Percentiles rank a stretch among this genome's conserved stretches.
phyloP scores from a whole-genome alignment of 2,329 filamentous ascomycete species.

The Neofusicoccum laricinum region DNA sequence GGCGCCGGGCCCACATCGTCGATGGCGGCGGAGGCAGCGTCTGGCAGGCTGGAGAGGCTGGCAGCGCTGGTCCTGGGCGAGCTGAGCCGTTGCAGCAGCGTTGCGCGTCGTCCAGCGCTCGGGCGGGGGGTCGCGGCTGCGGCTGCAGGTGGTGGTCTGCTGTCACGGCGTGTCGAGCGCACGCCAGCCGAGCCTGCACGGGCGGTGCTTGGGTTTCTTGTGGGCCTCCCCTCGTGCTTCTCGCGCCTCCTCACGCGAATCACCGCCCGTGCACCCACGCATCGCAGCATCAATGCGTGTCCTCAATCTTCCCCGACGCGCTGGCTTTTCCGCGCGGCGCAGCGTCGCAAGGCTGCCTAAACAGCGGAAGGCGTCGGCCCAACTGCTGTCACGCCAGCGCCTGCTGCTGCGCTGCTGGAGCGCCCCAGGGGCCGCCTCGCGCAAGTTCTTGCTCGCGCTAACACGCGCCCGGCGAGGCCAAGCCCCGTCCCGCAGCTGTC shows the following conservation, averaged over 20 bases:
- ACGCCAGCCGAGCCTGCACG: neutral
- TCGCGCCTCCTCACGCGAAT: neutral
- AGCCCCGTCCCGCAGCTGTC: neutral
- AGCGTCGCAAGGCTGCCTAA: neutral
- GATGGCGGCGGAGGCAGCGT: neutral
- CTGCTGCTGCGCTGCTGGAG: neutral
- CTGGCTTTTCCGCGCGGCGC: neutral
- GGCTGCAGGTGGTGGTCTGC: neutral
- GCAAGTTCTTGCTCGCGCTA: too few relatives aligned
- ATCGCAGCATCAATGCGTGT: neutral
- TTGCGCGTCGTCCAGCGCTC: neutral
- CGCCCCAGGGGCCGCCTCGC: neutral
- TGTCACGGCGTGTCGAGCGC: neutral
- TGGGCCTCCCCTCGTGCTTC: conserved; percentile 1
- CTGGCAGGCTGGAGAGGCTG: neutral
- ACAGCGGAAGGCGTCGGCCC: neutral
- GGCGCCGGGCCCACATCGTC: neutral
- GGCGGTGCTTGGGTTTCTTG: neutral
- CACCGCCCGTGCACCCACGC: neutral
- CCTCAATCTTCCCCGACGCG: neutral
- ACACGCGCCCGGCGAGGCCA: neutral
- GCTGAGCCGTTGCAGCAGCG: neutral
- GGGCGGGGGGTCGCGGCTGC: neutral
- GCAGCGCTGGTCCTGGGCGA: neutral
- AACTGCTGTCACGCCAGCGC: neutral